Evolutionary conservation across 2,329 filamentous ascomycete genomes (phyloP).

Genomic region (Stemphylium beticola): DNA sequence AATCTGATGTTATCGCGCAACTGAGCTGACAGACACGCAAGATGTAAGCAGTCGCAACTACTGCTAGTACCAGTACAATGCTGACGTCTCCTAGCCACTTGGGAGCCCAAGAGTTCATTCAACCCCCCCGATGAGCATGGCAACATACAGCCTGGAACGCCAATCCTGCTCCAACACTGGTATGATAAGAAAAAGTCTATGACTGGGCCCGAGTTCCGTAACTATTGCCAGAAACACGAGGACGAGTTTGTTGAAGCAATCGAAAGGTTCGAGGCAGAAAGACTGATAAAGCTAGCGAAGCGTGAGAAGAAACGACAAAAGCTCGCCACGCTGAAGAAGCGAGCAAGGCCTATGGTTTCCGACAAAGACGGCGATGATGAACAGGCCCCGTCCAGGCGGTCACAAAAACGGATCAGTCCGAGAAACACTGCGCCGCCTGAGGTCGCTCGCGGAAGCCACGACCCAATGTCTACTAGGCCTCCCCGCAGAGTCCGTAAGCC

Average conservation of each 20-base stretch:
- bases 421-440: not conserved
- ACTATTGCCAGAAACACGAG: conserved; percentile 17
- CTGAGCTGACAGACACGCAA: conserved; percentile 3
- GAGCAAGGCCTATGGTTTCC: conserved; percentile 2
- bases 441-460: not conserved
- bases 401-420: not conserved
- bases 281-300: conserved; percentile 17
- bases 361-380: conserved; percentile 26
- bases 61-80: not conserved
- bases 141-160: not conserved
- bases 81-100: conserved; percentile 28
- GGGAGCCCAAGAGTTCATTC: conserved; percentile 25
- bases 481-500: conserved; percentile 10
- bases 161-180: conserved; percentile 20
- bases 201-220: conserved; percentile 4
- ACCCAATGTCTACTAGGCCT: conserved; percentile 1
- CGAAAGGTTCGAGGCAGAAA: conserved; percentile 5
- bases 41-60: conserved; percentile 12
- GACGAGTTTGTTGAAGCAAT: conserved; percentile 14
- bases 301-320: conserved; percentile 26
- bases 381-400: conserved; percentile 8
- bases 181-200: conserved; percentile 13
- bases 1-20: not conserved
- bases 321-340: conserved; percentile 1
- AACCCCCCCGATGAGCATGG: not conserved